These are phyloP conservation scores for Zymoseptoria crescenta DNA, from an alignment of 2,329 filamentous ascomycete genomes.

Conservation along the genomic window DNA sequence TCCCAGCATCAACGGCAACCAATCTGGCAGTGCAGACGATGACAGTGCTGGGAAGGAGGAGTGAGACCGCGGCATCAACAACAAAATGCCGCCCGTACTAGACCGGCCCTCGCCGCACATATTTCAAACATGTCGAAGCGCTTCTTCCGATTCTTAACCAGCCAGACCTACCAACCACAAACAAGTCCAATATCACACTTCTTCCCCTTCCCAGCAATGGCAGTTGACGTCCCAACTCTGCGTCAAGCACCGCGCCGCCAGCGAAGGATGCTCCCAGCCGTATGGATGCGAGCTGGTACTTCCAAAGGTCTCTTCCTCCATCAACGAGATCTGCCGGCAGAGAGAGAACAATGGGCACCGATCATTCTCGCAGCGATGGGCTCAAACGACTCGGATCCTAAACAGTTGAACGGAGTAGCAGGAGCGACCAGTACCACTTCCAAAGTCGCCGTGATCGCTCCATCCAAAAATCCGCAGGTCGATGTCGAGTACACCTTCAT, in stretches of 20 bases:
- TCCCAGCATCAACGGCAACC: neutral
- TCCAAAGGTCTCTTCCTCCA: constrained; percentile 37
- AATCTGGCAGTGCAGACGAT: neutral
- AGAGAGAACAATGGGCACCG: constrained; percentile 22
- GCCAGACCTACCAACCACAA: neutral
- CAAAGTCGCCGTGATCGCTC: constrained; percentile 18
- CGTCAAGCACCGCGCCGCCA: constrained; percentile 1
- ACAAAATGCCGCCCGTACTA: neutral
- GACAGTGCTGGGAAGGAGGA: neutral
- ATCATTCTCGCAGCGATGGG: constrained; percentile 31
- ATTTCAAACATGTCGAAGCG: neutral
- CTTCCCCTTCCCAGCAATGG: neutral
- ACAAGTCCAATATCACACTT: neutral
- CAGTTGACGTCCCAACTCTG: neutral
- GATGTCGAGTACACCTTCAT: constrained; percentile 22
- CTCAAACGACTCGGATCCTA: constrained; percentile 21
- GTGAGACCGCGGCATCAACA: neutral
- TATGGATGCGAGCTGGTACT: constrained; percentile 35
- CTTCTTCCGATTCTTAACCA: neutral
- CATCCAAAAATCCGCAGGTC: constrained; percentile 11
- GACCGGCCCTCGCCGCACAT: too few relatives aligned
- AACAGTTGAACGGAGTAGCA: constrained; percentile 20
- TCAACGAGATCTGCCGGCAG: constrained; percentile 25
- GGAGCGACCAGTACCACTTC: constrained; percentile 21
- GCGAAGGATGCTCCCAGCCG: constrained; percentile 24